Evolutionary conservation across 1,284 basidiomycete species (phyloP).

Genomic region (Rhodotorula sp.): DNA sequence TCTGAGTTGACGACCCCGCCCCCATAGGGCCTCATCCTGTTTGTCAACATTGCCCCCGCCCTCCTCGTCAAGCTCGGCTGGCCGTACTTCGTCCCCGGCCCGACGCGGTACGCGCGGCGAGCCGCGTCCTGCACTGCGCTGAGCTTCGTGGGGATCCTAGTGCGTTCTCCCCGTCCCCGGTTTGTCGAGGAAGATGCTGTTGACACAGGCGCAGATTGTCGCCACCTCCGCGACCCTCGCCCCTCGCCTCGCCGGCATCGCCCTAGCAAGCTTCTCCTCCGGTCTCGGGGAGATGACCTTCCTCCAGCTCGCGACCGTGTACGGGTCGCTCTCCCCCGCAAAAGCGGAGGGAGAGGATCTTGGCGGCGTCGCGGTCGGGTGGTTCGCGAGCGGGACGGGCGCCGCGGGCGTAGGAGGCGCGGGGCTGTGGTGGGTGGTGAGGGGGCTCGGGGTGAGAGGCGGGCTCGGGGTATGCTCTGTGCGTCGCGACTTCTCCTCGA

Average conservation of each 20-base stretch:
- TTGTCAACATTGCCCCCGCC: slow-evolving; percentile 53
- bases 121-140: slow-evolving; percentile 70
- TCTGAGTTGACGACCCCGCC: too few species aligned
- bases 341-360: slow-evolving; percentile 24
- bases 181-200: neutral
- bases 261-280: slow-evolving; percentile 87
- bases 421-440: slow-evolving; percentile 89
- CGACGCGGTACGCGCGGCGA: slow-evolving; percentile 73
- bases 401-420: slow-evolving; percentile 92
- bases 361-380: slow-evolving; percentile 47
- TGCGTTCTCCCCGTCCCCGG: slow-evolving; percentile 48
- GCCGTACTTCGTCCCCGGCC: slow-evolving; percentile 80
- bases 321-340: slow-evolving; percentile 21
- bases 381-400: slow-evolving; percentile 73
- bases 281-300: slow-evolving; percentile 93
- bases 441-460: slow-evolving; percentile 76
- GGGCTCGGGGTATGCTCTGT: slow-evolving; percentile 71
- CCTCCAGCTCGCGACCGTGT: slow-evolving; percentile 78
- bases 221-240: slow-evolving; percentile 69
- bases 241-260: slow-evolving; percentile 80
- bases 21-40: slow-evolving; percentile 45
- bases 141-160: slow-evolving; percentile 79
- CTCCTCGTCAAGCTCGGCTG: slow-evolving; percentile 79
- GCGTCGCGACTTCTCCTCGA: neutral
- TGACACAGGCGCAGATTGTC: slow-evolving; percentile 64